Evolutionary conservation across 306 rosid genomes (phyloP), one percentile per base, ranked within the genome.

Genomic region (Begonia peltatifolia): DNA sequence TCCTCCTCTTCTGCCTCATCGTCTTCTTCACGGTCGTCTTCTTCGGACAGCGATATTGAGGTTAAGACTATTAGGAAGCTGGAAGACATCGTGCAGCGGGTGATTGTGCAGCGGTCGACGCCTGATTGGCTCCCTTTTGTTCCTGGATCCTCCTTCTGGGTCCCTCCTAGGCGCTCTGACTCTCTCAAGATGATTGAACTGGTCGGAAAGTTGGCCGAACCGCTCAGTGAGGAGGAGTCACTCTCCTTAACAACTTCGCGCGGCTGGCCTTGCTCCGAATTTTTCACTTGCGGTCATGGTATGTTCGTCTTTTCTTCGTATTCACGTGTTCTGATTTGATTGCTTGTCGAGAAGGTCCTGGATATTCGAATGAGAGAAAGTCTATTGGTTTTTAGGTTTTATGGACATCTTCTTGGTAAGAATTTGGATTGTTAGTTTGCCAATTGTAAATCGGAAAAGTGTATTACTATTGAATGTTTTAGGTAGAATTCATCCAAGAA

Each of bases 101-200:
- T 84, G 57, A 55, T 87, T 0, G 83, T 87, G 13, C 72, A 66
- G 67, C 82, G 61, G 53, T 64, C 83, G 8, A 84, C 94, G 0
- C 96, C 92, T 0, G 82, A 87, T 57, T 87, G 96, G 96, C 67
- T 87, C 0, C 96, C 96, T 23, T 87, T 87, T 44, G 76, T 76
- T 0, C 96, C 96, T 1, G 92, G 96, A 0, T 80, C 87, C 20
- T 87, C 96, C 0, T 87, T 87, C 71, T 87, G 96, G 96, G 96
- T 87, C 65, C 94, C 96, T 6, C 96, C 96, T 0, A 71, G 83
- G 0, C 76, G 68, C 0, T 9, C 57, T 5, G 46, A 42, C 11
- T 66, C 68, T 0, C 12, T 71, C 8, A 76, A 72, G 42, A 71
- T 81, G 13, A 58, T 63, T 12, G 75, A 79, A 42, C 64, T 87